phyloP scores from a whole-genome alignment of 2,329 filamentous ascomycete genomes.

The Clarireedia sp. region DNA sequence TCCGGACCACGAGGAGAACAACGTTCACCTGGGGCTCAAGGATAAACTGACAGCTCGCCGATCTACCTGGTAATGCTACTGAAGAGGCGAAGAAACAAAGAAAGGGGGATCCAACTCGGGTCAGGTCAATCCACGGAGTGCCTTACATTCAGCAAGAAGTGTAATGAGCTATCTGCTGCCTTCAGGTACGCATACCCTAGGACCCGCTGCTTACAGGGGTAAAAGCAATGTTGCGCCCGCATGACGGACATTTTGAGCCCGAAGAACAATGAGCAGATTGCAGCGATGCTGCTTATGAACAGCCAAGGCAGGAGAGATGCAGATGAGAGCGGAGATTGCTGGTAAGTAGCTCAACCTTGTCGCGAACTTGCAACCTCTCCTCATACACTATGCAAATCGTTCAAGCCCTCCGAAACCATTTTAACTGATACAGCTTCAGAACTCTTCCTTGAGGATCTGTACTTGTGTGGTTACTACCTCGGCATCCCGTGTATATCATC shows the following conservation, averaged over 20 bases:
- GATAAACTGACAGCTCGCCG: conserved; percentile 14
- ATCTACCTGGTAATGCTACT: conserved; percentile 16
- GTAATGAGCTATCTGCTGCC: conserved; percentile 11
- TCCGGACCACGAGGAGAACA: conserved; percentile 4
- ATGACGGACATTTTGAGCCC: conserved; percentile 9
- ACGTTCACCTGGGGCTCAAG: conserved; percentile 10
- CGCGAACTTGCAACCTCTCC: no score
- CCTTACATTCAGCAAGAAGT: conserved; percentile 15
- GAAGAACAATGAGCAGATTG: conserved; percentile 12
- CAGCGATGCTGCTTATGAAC: conserved; percentile 11
- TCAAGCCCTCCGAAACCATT: no score
- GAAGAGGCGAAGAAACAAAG: conserved; percentile 18
- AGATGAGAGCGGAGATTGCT: conserved; percentile 7
- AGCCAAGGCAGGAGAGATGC: background rate
- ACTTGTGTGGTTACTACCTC: background rate
- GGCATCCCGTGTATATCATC: background rate
- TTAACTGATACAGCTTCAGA: no score
- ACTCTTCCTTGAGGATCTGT: no score
- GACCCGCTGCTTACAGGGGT: conserved; percentile 12
- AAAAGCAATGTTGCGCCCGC: background rate
- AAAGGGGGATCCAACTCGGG: conserved; percentile 14
- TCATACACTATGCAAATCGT: no score
- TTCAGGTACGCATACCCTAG: conserved; percentile 12
- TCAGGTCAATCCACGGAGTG: conserved; percentile 10
- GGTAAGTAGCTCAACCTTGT: background rate